Conservation (phyloP, 108 stramenopile species). For the Epithemia pelagica region DNA sequence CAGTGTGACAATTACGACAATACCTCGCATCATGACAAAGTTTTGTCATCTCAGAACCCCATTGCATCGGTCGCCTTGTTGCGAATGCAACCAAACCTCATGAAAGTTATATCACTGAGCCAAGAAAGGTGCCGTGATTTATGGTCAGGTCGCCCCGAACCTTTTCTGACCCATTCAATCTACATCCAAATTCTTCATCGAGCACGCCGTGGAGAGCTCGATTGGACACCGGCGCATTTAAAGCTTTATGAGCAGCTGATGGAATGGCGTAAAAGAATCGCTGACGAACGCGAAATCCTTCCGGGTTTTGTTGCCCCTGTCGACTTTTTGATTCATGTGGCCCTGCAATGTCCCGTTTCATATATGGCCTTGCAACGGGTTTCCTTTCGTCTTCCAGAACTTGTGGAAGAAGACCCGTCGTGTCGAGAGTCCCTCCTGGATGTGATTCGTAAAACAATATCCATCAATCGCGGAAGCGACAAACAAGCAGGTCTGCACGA, state of each 20-base stretch:
- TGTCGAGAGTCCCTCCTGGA: slow-evolving; percentile 1
- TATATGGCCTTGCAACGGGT: slow-evolving; percentile 30
- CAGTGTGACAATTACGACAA: slow-evolving; percentile 5
- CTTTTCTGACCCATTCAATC: slow-evolving; percentile 24
- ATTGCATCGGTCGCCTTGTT: slow-evolving; percentile 22
- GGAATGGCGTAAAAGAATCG: slow-evolving; percentile 46
- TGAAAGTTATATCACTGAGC: slow-evolving; percentile 52
- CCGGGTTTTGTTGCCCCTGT: slow-evolving; percentile 46
- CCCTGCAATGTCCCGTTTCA: slow-evolving; percentile 36
- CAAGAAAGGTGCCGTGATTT: slow-evolving; percentile 61
- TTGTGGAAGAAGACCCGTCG: slow-evolving; percentile 25
- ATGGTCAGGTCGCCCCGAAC: slow-evolving; percentile 42
- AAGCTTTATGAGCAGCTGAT: slow-evolving; percentile 49
- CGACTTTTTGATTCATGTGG: slow-evolving; percentile 53
- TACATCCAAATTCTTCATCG: slow-evolving; percentile 38
- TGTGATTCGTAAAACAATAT: neutral
- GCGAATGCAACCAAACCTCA: slow-evolving; percentile 43
- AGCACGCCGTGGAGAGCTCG: slow-evolving; percentile 17
- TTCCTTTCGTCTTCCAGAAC: slow-evolving; percentile 28
- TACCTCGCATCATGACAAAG: slow-evolving; percentile 1
- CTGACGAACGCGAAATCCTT: slow-evolving; percentile 23
- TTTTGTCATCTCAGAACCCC: neutral
- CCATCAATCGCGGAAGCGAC: neutral
- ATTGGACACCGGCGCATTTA: slow-evolving; percentile 47
- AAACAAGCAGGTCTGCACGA: neutral